Percentiles rank a stretch among this genome's conserved stretches.
These are phyloP conservation scores for Fusarium newnesense DNA, from an alignment of 2,329 filamentous ascomycete species.

Conservation along the genomic window DNA sequence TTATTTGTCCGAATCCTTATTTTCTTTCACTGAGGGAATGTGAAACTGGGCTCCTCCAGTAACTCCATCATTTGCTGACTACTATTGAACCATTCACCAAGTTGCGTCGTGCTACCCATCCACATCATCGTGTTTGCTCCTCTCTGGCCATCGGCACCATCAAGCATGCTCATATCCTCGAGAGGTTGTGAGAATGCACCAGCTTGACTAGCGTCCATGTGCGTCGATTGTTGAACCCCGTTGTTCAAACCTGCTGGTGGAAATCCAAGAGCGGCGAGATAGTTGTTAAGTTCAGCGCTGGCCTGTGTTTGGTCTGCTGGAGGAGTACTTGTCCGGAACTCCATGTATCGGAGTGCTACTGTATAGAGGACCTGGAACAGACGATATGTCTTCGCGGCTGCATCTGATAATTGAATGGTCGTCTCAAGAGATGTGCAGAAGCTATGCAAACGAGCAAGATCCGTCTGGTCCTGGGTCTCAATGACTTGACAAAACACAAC, in stretches of 20 bases:
- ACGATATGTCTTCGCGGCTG: slow-evolving; percentile 64
- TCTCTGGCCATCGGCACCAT: slow-evolving; percentile 30
- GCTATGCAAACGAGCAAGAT: slow-evolving; percentile 59
- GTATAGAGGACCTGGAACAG: slow-evolving; percentile 68
- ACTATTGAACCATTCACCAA: slow-evolving; percentile 53
- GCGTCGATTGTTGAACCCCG: slow-evolving; percentile 29
- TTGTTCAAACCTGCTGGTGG: slow-evolving; percentile 26
- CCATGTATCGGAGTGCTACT: slow-evolving; percentile 67
- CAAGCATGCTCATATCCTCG: slow-evolving; percentile 16
- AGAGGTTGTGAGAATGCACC: slow-evolving; percentile 23
- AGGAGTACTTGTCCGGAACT: slow-evolving; percentile 56
- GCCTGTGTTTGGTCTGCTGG: slow-evolving; percentile 49
- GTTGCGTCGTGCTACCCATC: slow-evolving; percentile 51
- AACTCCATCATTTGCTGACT: slow-evolving; percentile 52
- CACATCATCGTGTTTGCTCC: slow-evolving; percentile 46
- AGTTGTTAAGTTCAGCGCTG: slow-evolving; percentile 41
- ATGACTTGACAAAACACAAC: slow-evolving; percentile 63
- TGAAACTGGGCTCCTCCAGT: slow-evolving; percentile 46
- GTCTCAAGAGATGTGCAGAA: slow-evolving; percentile 63
- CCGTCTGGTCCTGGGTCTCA: slow-evolving; percentile 55
- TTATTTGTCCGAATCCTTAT: background rate
- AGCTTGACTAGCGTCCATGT: slow-evolving; percentile 9
- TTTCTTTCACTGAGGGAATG: slow-evolving; percentile 33
- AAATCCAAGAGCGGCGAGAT: slow-evolving; percentile 62
- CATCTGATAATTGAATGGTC: slow-evolving; percentile 57